Conservation (phyloP, 805 yeast genomes). For the Lipomyces starkeyi region DNA sequence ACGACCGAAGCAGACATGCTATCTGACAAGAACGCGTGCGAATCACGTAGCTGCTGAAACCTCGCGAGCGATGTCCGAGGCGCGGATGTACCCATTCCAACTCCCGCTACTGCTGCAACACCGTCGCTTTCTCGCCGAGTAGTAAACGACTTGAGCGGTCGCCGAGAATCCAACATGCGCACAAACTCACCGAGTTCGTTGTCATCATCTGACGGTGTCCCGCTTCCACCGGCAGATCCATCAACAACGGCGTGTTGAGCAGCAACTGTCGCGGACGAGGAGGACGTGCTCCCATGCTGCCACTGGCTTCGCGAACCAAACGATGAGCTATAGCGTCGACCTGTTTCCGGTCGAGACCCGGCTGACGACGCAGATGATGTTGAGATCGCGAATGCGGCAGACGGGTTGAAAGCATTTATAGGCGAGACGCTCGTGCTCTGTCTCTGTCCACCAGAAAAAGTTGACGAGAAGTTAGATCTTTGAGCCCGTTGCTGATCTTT, state of each 20-base stretch:
- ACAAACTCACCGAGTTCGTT: conserved; percentile 66
- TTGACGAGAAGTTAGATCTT: neutral
- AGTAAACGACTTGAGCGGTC: conserved; percentile 53
- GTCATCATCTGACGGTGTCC: conserved; percentile 49
- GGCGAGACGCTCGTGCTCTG: neutral
- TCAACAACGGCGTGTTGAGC: conserved; percentile 4
- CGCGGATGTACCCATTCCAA: conserved; percentile 11
- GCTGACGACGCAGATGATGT: conserved; percentile 9
- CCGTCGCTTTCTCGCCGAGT: conserved; percentile 3
- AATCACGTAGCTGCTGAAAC: conserved; percentile 46
- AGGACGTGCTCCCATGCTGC: conserved; percentile 12
- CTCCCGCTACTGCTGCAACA: neutral
- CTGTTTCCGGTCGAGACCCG: conserved; percentile 1
- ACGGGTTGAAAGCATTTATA: neutral
- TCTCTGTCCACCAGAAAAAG: neutral
- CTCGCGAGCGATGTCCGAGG: conserved; percentile 41
- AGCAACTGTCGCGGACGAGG: conserved; percentile 10
- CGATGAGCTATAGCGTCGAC: conserved; percentile 28
- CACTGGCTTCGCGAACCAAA: conserved; percentile 26
- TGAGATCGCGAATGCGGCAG: neutral
- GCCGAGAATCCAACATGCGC: conserved; percentile 68
- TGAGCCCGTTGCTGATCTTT: neutral
- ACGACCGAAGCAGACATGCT: conserved; percentile 43
- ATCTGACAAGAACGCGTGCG: conserved; percentile 47
- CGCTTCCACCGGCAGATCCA: neutral